Base-by-base conservation (phyloP, 495 filamentous ascomycete genomes). In the Talaromyces proteolyticus region DNA sequence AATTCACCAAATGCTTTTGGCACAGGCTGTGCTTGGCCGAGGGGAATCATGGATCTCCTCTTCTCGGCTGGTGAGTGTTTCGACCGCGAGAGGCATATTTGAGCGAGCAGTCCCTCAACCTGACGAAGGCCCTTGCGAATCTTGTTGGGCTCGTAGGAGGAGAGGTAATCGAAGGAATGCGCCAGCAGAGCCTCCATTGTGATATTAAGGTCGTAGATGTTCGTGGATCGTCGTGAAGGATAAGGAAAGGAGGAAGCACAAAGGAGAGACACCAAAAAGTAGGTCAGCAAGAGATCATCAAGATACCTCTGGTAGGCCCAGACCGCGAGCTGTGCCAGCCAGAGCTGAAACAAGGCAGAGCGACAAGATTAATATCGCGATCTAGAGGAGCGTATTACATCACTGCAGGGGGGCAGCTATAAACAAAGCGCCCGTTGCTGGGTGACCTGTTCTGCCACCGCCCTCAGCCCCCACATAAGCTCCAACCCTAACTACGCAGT, bases 161-260 rank as follows among this genome's bases (percentile, higher is more conserved):
- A 94, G 47, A 98, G 84, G 66, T 96, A 93, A 66, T 96, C 91
- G 67, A 98, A 98, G 53, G 92, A 89, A 60, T 94, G 83, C 16
- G 91, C 91, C 52, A 98, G 73, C 20, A 98, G 77, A 44, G 88
- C 80, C 72, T 98, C 93, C 93, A 98, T 97, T 57, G 53, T 57
- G 3, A 42, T 14, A 36, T 16, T 16, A 49, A 20, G 14, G 44
- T 24, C 4, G 16, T 49, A 18, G 8, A 12, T 38, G 18, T 21
- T 14, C 34, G 18, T 16, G 59, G 56, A 20, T 7, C 37, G n/a
- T 20, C 45, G 42, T 39, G 16, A 39, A 16, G 25, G n/a, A 39
- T 14, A 39, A 41, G 11, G 3, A 40, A 53, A 37, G 16, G 36
- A 38, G 20, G 18, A 21, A 25, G 16, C n/a, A 40, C 42, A 14